Evolutionary conservation across 148 eudicot species (phyloP).

Genomic region (Spergularia bocconei): DNA sequence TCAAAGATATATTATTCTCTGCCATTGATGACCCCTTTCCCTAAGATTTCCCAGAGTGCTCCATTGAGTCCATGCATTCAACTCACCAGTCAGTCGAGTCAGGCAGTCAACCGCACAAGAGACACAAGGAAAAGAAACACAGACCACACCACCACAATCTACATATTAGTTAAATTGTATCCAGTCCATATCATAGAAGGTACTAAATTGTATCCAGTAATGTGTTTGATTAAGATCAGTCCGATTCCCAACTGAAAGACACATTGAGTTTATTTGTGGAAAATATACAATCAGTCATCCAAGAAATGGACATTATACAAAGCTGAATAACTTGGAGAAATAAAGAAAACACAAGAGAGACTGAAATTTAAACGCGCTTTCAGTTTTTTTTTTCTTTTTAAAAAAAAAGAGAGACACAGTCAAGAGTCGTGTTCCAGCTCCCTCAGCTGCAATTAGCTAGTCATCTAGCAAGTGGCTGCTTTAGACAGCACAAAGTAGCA

Average conservation of each 20-base stretch:
- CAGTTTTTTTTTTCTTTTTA: no score
- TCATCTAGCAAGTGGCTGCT: background rate
- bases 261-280: background rate
- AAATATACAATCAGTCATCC: background rate
- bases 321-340: no score
- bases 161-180: background rate
- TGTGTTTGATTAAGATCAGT: background rate
- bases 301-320: background rate
- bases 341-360: no score
- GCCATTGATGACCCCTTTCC: background rate
- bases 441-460: background rate
- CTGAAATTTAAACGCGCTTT: no score
- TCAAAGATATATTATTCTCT: no score
- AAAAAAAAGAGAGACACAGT: no score
- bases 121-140: background rate
- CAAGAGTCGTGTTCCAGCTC: background rate
- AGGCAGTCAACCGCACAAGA: background rate
- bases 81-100: background rate
- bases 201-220: background rate
- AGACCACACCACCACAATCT: background rate
- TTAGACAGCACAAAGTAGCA: no score
- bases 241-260: background rate
- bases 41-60: background rate
- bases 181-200: background rate
- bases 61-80: background rate